Evolutionary conservation across 2,329 filamentous ascomycete genomes (phyloP).

Genomic region (Botrytis byssoidea): DNA sequence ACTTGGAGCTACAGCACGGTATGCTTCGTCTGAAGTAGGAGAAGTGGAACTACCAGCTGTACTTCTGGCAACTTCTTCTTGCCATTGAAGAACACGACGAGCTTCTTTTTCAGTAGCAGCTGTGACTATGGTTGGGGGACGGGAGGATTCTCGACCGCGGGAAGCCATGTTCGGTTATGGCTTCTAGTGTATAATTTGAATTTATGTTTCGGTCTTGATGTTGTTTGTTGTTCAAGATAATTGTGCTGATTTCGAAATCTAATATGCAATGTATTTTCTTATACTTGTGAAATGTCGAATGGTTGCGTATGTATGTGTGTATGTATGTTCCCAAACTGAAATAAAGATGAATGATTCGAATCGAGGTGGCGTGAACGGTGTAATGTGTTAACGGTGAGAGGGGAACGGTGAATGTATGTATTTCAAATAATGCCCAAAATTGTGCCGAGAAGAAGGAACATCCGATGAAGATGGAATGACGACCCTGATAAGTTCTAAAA

Average conservation of each 20-base stretch:
- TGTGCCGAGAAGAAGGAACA: neutral
- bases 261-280: neutral
- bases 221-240: neutral
- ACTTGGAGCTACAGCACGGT: slow-evolving; percentile 13
- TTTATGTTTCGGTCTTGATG: neutral
- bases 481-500: neutral
- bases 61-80: slow-evolving; percentile 41
- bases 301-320: neutral
- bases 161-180: neutral
- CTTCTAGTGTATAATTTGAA: neutral
- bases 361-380: neutral
- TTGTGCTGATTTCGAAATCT: neutral
- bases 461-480: neutral
- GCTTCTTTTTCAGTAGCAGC: slow-evolving; percentile 35
- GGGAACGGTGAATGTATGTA: slow-evolving; percentile 1
- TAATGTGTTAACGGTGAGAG: neutral
- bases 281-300: neutral
- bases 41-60: slow-evolving; percentile 23
- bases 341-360: neutral
- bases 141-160: slow-evolving; percentile 11
- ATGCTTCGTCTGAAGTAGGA: slow-evolving; percentile 2
- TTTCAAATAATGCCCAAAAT: neutral
- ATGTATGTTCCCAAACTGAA: neutral
- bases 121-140: slow-evolving; percentile 30
- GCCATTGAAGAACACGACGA: slow-evolving; percentile 46